These are phyloP conservation scores for Metschnikowia lochheadii DNA, from an alignment of 805 yeast genomes.

Conservation along the genomic window DNA sequence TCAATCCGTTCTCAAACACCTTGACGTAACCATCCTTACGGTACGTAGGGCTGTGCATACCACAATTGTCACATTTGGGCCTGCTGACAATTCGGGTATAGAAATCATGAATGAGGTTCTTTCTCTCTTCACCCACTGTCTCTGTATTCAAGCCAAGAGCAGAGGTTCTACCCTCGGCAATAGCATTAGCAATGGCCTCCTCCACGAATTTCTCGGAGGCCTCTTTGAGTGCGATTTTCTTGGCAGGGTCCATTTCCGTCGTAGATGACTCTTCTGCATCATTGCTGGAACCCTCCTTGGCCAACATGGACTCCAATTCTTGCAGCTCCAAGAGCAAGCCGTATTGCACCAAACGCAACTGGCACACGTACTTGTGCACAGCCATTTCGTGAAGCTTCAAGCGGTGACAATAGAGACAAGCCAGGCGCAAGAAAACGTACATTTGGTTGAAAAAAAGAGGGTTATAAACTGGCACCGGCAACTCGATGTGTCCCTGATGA, in stretches of 20 bases:
- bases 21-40: conserved; percentile 94
- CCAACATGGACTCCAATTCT: conserved; percentile 60
- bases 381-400: conserved; percentile 70
- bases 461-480: conserved; percentile 93
- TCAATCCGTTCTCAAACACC: conserved; percentile 82
- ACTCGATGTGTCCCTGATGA: conserved; percentile 95
- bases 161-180: conserved; percentile 70
- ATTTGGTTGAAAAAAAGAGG: conserved; percentile 92
- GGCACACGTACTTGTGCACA: conserved; percentile 72
- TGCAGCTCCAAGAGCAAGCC: conserved; percentile 80
- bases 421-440: conserved; percentile 74
- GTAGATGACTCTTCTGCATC: conserved; percentile 40
- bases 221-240: conserved; percentile 45
- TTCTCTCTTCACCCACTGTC: conserved; percentile 83
- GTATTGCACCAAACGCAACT: conserved; percentile 76
- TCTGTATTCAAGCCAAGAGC: conserved; percentile 74
- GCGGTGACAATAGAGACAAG: conserved; percentile 87
- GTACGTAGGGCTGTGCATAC: conserved; percentile 89
- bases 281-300: conserved; percentile 27
- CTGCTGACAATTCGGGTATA: conserved; percentile 69
- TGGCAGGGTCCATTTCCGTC: conserved; percentile 32
- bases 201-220: conserved; percentile 70
- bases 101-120: conserved; percentile 64
- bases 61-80: conserved; percentile 92
- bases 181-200: conserved; percentile 64